These are phyloP conservation scores for Rhizopogon rudus DNA, from an alignment of 768 basidiomycete species.

Conservation along the genomic window DNA sequence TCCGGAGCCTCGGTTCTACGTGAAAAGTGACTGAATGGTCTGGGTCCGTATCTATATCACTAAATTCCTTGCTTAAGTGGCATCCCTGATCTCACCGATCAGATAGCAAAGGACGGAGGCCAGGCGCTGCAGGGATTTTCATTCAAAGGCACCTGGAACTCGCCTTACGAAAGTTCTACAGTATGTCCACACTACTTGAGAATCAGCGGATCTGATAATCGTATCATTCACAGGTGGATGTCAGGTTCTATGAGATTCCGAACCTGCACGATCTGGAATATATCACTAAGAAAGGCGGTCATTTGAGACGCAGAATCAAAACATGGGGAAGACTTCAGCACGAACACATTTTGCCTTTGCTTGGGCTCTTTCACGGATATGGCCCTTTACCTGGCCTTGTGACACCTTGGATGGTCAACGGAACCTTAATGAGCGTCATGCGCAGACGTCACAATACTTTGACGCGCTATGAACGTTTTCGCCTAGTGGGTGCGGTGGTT, in stretches of 20 bases:
- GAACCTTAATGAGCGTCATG: conserved; percentile 14
- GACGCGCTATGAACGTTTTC: conserved; percentile 1
- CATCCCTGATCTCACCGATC: background rate
- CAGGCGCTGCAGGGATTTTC: no score
- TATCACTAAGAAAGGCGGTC: no score
- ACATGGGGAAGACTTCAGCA: conserved; percentile 22
- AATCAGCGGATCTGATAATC: no score
- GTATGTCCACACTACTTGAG: no score
- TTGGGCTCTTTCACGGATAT: conserved; percentile 19
- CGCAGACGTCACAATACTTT: background rate
- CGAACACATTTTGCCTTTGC: conserved; percentile 21
- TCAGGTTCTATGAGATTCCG: no score
- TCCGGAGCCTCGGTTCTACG: no score
- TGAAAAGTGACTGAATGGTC: no score
- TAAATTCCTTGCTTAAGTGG: background rate
- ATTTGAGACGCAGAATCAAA: conserved; percentile 15
- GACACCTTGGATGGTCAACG: conserved; percentile 25
- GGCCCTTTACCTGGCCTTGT: conserved; percentile 19
- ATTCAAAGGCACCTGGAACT: no score
- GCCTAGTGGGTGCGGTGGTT: conserved; percentile 3
- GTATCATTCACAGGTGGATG: no score
- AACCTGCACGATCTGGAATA: no score
- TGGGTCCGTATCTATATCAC: background rate
- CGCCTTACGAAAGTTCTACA: no score
- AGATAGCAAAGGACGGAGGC: no score